Conservation (phyloP, 1,284 basidiomycete genomes). For the Lignosus rhinocerotis region DNA sequence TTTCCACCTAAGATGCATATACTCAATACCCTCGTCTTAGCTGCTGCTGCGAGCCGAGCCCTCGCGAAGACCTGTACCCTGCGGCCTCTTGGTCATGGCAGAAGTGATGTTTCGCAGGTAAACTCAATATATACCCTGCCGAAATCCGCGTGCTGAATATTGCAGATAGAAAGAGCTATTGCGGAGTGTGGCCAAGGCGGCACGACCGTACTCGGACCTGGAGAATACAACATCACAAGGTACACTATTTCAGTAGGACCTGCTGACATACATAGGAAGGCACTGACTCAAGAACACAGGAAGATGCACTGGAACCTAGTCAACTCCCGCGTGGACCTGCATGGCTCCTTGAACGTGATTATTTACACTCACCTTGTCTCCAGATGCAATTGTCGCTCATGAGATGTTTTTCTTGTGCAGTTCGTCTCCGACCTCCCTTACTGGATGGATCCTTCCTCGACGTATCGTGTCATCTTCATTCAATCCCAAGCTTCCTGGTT, state of each 20-base stretch:
- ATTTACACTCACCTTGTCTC: neutral
- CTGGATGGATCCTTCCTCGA: slow-evolving; percentile 58
- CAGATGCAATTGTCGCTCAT: neutral
- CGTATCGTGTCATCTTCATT: slow-evolving; percentile 63
- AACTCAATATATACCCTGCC: neutral
- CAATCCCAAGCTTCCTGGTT: slow-evolving; percentile 71
- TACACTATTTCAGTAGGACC: slow-evolving; percentile 18
- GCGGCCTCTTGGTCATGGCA: slow-evolving; percentile 40
- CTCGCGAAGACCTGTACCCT: slow-evolving; percentile 35
- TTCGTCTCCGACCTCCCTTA: slow-evolving; percentile 60
- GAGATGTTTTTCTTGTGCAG: slow-evolving; percentile 27
- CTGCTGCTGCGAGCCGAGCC: neutral
- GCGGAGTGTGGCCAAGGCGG: slow-evolving; percentile 53
- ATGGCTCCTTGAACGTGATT: slow-evolving; percentile 47
- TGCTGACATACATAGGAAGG: slow-evolving; percentile 5
- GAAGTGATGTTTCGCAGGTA: slow-evolving; percentile 46
- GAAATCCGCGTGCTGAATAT: neutral
- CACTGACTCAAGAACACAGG: slow-evolving; percentile 29
- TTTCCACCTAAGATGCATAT: neutral
- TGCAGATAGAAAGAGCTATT: slow-evolving; percentile 52
- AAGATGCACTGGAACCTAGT: slow-evolving; percentile 63
- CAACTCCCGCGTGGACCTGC: slow-evolving; percentile 52
- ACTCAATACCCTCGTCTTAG: neutral
- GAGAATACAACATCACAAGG: slow-evolving; percentile 56
- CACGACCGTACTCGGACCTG: slow-evolving; percentile 43